Conservation (phyloP, 106 monocot genomes). For the Allium sativum region DNA sequence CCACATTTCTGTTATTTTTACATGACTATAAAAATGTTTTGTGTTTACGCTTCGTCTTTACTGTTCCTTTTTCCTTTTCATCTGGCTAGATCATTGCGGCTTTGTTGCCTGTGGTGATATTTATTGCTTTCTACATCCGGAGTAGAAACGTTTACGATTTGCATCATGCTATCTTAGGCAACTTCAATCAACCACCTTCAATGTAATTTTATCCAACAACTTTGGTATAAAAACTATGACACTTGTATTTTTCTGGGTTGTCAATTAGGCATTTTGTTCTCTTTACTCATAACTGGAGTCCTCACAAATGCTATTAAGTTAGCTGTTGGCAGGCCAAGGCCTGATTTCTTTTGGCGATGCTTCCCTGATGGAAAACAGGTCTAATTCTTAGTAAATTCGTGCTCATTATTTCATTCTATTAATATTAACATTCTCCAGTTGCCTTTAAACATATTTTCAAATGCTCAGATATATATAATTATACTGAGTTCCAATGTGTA, state of each 20-base stretch:
- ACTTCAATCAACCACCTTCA: neutral
- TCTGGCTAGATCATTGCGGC: conserved; percentile 41
- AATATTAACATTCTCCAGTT: too few species aligned
- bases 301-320: conserved; percentile 39
- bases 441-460: too few species aligned
- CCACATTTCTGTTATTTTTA: neutral
- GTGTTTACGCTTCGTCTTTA: neutral
- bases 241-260: too few species aligned
- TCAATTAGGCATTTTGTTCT: conserved; percentile 33
- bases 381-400: neutral
- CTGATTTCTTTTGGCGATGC: conserved; percentile 61
- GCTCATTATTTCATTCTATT: too few species aligned
- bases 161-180: conserved; percentile 52
- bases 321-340: conserved; percentile 50
- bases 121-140: conserved; percentile 33
- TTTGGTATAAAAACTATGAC: too few species aligned
- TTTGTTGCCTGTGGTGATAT: conserved; percentile 31
- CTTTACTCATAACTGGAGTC: conserved; percentile 37
- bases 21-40: conserved; percentile 1
- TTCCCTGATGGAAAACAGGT: conserved; percentile 64
- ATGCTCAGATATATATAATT: too few species aligned
- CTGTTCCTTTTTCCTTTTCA: neutral
- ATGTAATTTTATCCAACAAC: too few species aligned
- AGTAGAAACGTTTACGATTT: conserved; percentile 65
- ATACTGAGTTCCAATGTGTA: too few species aligned